A percentile compares a stretch with the other conserved stretches of the same genome.
Conservation (phyloP, 768 basidiomycete species). For the Lactifluus echinatus region DNA sequence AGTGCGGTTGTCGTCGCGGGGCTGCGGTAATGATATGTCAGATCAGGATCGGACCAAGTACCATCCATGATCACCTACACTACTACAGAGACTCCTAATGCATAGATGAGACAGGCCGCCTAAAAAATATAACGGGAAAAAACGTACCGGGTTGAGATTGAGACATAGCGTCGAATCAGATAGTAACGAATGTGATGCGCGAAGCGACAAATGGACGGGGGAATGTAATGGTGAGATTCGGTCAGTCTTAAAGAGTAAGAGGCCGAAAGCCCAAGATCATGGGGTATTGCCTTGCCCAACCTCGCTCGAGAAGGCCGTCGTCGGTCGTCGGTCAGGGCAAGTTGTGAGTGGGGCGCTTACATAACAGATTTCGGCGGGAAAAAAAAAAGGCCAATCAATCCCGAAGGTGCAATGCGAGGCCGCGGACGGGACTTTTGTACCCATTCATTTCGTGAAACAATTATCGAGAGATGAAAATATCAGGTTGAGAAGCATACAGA, state of each 20-base stretch:
- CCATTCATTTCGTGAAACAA: not conserved
- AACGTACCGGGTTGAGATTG: constrained; percentile 1
- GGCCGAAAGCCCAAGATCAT: not conserved
- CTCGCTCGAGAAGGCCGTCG: not conserved
- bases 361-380: constrained; percentile 1
- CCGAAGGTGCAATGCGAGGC: not conserved
- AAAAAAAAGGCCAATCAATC: not conserved
- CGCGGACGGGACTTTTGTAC: not conserved
- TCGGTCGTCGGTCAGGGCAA: constrained; percentile 6
- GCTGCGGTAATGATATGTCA: not conserved
- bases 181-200: constrained; percentile 8
- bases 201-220: not conserved
- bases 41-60: not conserved
- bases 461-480: not conserved
- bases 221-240: not conserved
- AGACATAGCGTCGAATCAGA: constrained; percentile 1
- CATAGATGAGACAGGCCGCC: not conserved
- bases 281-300: not conserved
- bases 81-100: not conserved
- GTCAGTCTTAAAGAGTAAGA: not conserved
- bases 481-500: not conserved
- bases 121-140: not conserved
- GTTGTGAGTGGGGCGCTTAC: constrained; percentile 1
- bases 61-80: constrained; percentile 2
- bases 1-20: not conserved